Evolutionary conservation across 2,329 filamentous ascomycete genomes (phyloP).

Genomic region (Colletotrichum truncatum): DNA sequence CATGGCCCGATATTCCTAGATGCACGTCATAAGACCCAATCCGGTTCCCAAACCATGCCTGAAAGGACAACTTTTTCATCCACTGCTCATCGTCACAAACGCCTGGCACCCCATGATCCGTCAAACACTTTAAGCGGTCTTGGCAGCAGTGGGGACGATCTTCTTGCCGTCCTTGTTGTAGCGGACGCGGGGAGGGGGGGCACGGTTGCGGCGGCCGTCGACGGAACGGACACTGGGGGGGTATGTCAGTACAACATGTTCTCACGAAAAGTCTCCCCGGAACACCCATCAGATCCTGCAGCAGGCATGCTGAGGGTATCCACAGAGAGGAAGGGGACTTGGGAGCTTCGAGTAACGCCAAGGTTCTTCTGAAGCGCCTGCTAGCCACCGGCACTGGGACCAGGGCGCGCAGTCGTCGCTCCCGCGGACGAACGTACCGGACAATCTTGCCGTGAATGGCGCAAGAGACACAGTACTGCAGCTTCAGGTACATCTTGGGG

Average conservation of each 20-base stretch:
- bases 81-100: slow-evolving; percentile 21
- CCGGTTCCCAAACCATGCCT: slow-evolving; percentile 31
- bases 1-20: slow-evolving; percentile 27
- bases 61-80: slow-evolving; percentile 31
- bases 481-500: slow-evolving; percentile 99
- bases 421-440: slow-evolving; percentile 81
- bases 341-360: slow-evolving; percentile 56
- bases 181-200: slow-evolving; percentile 94
- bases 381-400: slow-evolving; percentile 39
- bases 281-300: too few species aligned
- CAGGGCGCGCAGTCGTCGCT: slow-evolving; percentile 64
- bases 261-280: slow-evolving; percentile 22
- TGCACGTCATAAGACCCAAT: slow-evolving; percentile 29
- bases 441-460: slow-evolving; percentile 99
- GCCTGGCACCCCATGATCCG: neutral
- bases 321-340: neutral
- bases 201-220: slow-evolving; percentile 97
- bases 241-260: slow-evolving; percentile 48
- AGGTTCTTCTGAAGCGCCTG: slow-evolving; percentile 68
- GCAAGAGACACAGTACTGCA: slow-evolving; percentile 99
- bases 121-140: slow-evolving; percentile 52
- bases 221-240: slow-evolving; percentile 88
- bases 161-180: slow-evolving; percentile 99
- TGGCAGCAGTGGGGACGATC: slow-evolving; percentile 84
- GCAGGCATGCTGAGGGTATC: too few species aligned